Conservation (phyloP, 2,329 filamentous ascomycete genomes). For the Monilinia vaccinii-corymbosi region DNA sequence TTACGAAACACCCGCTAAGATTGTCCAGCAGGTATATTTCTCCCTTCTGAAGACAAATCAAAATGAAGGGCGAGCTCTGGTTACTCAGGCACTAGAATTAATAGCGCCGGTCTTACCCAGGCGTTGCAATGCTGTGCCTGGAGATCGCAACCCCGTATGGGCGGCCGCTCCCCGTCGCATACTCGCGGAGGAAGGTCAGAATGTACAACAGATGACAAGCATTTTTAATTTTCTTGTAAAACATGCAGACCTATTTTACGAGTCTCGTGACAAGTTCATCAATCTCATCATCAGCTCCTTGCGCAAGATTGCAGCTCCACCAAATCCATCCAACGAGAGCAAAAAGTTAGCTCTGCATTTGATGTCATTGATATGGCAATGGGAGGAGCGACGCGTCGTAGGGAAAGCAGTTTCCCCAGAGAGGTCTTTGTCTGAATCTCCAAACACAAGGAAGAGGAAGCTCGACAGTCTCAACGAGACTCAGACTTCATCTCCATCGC, state of each 20-base stretch:
- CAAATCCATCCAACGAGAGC: slow-evolving; percentile 80
- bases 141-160: slow-evolving; percentile 75
- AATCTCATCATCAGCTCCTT: slow-evolving; percentile 82
- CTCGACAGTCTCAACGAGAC: slow-evolving; percentile 48
- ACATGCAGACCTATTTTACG: slow-evolving; percentile 89
- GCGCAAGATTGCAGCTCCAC: slow-evolving; percentile 75
- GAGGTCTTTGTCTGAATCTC: slow-evolving; percentile 54
- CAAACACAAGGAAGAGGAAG: slow-evolving; percentile 65
- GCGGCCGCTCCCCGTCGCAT: slow-evolving; percentile 84
- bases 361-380: slow-evolving; percentile 83
- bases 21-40: slow-evolving; percentile 90
- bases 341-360: slow-evolving; percentile 86
- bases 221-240: slow-evolving; percentile 96
- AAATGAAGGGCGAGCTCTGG: slow-evolving; percentile 83
- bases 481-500: slow-evolving; percentile 44
- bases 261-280: slow-evolving; percentile 85
- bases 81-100: slow-evolving; percentile 89
- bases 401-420: slow-evolving; percentile 38
- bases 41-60: slow-evolving; percentile 87
- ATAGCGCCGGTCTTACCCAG: slow-evolving; percentile 91
- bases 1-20: slow-evolving; percentile 94
- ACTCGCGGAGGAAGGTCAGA: slow-evolving; percentile 86
- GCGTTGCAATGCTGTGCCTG: slow-evolving; percentile 57
- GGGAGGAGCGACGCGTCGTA: slow-evolving; percentile 77
- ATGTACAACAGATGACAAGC: slow-evolving; percentile 89